Evolutionary conservation across 352 stramenopile genomes (phyloP).

Genomic region (Phytophthora nicotianae): DNA sequence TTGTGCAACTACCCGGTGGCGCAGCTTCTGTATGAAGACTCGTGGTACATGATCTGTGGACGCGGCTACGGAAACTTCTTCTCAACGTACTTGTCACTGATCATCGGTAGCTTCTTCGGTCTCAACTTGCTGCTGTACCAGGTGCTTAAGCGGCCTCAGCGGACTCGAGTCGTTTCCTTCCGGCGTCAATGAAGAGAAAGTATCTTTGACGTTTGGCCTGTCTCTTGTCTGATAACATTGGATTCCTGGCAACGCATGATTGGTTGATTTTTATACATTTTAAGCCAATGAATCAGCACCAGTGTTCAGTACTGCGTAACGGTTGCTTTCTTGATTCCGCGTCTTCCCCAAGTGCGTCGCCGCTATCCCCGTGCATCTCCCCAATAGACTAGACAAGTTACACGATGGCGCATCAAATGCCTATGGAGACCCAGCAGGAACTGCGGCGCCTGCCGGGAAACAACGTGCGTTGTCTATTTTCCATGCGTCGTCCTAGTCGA

Average conservation of each 20-base stretch:
- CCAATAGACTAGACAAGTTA: constrained; percentile 19
- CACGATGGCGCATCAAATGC: constrained; percentile 79
- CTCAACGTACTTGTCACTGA: constrained; percentile 56
- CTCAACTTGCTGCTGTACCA: constrained; percentile 74
- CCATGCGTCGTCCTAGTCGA: background rate
- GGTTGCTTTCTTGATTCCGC: constrained; percentile 22
- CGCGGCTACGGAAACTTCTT: constrained; percentile 62
- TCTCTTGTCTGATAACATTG: constrained; percentile 11
- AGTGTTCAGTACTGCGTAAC: constrained; percentile 20
- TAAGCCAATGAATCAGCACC: constrained; percentile 12
- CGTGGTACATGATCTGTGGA: constrained; percentile 88
- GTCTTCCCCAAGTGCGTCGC: constrained; percentile 17
- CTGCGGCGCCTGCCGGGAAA: constrained; percentile 82
- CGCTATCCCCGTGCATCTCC: background rate
- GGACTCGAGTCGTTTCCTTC: constrained; percentile 63
- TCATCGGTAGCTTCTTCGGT: constrained; percentile 48
- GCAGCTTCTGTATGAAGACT: constrained; percentile 74
- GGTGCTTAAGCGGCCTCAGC: constrained; percentile 73
- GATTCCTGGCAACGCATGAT: constrained; percentile 43
- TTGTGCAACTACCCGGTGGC: constrained; percentile 80
- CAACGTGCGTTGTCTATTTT: constrained; percentile 56
- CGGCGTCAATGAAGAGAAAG: constrained; percentile 37
- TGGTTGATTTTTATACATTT: constrained; percentile 25
- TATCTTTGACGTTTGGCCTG: constrained; percentile 14
- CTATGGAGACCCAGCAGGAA: constrained; percentile 86